These are phyloP conservation scores for Ruellia speciosa DNA, from an alignment of 305 asterid genomes.

Conservation along the genomic window DNA sequence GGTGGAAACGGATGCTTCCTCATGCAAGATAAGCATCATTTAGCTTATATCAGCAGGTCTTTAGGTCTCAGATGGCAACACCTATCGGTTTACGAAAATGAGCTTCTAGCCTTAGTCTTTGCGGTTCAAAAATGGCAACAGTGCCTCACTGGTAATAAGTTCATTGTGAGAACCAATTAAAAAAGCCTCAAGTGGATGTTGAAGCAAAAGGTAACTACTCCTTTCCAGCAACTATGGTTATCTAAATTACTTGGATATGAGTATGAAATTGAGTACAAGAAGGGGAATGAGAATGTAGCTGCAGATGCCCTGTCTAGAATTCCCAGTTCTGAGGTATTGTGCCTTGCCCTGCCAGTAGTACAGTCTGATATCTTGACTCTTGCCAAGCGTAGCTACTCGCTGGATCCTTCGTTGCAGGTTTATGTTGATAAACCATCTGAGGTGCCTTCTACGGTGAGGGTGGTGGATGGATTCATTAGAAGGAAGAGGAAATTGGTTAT, in stretches of 20 bases:
- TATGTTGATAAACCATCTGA: too few relatives aligned
- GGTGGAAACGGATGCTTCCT: not conserved
- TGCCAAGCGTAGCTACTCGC: not conserved
- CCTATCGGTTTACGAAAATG: not conserved
- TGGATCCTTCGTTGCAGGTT: too few relatives aligned
- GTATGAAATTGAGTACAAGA: not conserved
- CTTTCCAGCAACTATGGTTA: not conserved
- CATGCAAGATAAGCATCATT: not conserved
- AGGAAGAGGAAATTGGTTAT: too few relatives aligned
- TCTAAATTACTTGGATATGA: not conserved
- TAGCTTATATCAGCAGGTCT: too few relatives aligned
- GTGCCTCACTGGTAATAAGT: not conserved
- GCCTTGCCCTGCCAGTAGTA: not conserved
- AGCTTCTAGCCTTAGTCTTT: not conserved
- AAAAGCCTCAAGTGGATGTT: not conserved
- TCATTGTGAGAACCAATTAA: not conserved
- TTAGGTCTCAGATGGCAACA: not conserved
- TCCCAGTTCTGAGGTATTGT: not conserved
- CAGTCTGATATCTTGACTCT: not conserved
- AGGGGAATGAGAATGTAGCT: not conserved
- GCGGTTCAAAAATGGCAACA: not conserved
- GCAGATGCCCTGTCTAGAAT: not conserved
- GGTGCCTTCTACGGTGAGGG: too few relatives aligned
- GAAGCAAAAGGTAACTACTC: not conserved
- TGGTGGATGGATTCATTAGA: too few relatives aligned